Percentiles rank a stretch among this genome's conserved stretches.
phyloP scores from a whole-genome alignment of 495 filamentous ascomycete genomes.

The Xylaria palmicola region DNA sequence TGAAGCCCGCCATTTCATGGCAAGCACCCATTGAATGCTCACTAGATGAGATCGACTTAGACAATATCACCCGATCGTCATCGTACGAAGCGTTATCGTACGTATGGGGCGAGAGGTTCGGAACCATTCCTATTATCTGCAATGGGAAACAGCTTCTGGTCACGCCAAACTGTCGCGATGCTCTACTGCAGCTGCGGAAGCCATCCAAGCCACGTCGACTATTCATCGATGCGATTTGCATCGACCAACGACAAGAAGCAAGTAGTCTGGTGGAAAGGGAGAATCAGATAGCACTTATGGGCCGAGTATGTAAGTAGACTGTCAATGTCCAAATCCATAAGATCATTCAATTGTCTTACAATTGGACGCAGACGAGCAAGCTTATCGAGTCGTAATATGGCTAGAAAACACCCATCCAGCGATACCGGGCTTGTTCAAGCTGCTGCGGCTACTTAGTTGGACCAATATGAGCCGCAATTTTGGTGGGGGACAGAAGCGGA shows the following conservation, averaged over 20 bases:
- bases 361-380: background rate
- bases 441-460: background rate
- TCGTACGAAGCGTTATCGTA: slow-evolving; percentile 1
- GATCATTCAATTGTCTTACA: background rate
- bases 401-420: background rate
- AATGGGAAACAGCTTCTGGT: background rate
- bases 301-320: background rate
- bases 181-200: background rate
- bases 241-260: background rate
- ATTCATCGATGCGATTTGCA: background rate
- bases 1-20: background rate
- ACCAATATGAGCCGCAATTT: background rate
- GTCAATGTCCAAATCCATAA: no score
- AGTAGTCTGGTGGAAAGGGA: background rate
- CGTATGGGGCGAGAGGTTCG: background rate
- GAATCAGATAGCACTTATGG: background rate
- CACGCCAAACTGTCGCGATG: background rate
- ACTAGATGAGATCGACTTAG: background rate
- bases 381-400: background rate
- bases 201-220: background rate
- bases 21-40: background rate
- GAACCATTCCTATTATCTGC: background rate
- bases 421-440: background rate
- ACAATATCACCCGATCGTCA: background rate
- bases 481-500: no score